A percentile compares a stretch with the other conserved stretches of the same genome.
phyloP scores from a whole-genome alignment of 2,329 filamentous ascomycete genomes.

The Aspergillus phoenicis region DNA sequence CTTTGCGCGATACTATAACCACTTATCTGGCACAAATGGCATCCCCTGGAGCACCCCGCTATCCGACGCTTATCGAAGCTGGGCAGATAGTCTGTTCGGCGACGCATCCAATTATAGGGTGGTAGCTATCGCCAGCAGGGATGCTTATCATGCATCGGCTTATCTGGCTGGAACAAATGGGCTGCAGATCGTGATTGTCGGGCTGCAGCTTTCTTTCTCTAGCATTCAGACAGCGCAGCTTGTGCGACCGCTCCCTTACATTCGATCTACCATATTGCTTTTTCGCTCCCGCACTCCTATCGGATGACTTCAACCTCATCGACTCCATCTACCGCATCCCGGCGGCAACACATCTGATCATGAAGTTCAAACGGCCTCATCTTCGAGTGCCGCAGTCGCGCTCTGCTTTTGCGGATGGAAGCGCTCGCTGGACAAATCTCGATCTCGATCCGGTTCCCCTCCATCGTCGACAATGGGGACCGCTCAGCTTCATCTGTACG shows the following conservation, averaged over 20 bases:
- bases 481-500: constrained; percentile 45
- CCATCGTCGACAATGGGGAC: constrained; percentile 50
- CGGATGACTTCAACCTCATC: background rate
- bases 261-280: background rate
- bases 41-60: background rate
- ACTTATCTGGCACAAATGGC: background rate
- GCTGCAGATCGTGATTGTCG: background rate
- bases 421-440: constrained; percentile 51
- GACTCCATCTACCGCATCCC: background rate
- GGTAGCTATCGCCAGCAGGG: constrained; percentile 1
- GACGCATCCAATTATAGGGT: background rate
- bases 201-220: background rate
- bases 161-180: constrained; percentile 1
- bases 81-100: background rate
- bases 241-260: constrained; percentile 3
- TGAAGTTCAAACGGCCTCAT: constrained; percentile 42
- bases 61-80: constrained; percentile 1
- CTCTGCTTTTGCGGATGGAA: constrained; percentile 50
- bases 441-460: constrained; percentile 54
- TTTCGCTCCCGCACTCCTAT: background rate
- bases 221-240: background rate
- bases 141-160: constrained; percentile 4
- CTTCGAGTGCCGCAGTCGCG: constrained; percentile 49
- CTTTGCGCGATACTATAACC: background rate
- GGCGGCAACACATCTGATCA: constrained; percentile 1